Evolutionary conservation across 345 rosid genomes (phyloP).

Genomic region (Bruguiera gymnorhiza): DNA sequence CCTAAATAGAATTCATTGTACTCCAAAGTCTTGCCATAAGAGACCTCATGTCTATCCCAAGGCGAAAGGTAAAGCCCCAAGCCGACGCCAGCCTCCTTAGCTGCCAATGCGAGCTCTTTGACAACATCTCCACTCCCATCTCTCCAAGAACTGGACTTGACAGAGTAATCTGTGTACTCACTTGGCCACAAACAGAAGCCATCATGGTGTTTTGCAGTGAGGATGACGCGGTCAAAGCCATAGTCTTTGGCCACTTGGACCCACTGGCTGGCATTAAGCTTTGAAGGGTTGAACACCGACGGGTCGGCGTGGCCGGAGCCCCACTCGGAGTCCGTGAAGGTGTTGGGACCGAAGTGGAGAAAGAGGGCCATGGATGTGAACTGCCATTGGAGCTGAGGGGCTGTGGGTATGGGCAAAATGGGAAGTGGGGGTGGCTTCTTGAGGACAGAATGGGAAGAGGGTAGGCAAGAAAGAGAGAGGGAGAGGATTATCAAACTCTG

Average conservation of each 20-base stretch:
- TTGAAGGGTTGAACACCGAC: constrained; percentile 60
- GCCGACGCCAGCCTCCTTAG: constrained; percentile 50
- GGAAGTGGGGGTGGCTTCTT: constrained; percentile 73
- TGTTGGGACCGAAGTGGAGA: constrained; percentile 87
- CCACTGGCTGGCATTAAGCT: constrained; percentile 75
- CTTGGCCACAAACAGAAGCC: constrained; percentile 97
- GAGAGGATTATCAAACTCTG: background rate
- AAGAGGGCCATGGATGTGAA: constrained; percentile 65
- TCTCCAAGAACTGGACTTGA: constrained; percentile 62
- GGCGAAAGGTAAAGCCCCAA: constrained; percentile 84
- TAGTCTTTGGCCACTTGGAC: constrained; percentile 62
- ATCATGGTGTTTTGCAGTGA: constrained; percentile 91
- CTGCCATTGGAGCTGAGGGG: constrained; percentile 85
- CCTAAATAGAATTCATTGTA: constrained; percentile 82
- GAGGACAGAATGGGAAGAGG: constrained; percentile 31
- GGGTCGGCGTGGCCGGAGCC: constrained; percentile 73
- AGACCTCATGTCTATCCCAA: constrained; percentile 81
- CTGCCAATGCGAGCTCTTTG: constrained; percentile 60
- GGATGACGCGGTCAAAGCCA: constrained; percentile 67
- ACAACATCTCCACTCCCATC: constrained; percentile 70
- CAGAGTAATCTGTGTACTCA: constrained; percentile 69
- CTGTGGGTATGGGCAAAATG: constrained; percentile 66
- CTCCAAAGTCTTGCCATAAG: constrained; percentile 72
- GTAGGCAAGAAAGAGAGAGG: constrained; percentile 4
- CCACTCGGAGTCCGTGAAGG: constrained; percentile 88